Evolutionary conservation across 2,329 filamentous ascomycete species (phyloP), one percentile per base, ranked within the genome.

Genomic region (Fusarium oligoseptatum): DNA sequence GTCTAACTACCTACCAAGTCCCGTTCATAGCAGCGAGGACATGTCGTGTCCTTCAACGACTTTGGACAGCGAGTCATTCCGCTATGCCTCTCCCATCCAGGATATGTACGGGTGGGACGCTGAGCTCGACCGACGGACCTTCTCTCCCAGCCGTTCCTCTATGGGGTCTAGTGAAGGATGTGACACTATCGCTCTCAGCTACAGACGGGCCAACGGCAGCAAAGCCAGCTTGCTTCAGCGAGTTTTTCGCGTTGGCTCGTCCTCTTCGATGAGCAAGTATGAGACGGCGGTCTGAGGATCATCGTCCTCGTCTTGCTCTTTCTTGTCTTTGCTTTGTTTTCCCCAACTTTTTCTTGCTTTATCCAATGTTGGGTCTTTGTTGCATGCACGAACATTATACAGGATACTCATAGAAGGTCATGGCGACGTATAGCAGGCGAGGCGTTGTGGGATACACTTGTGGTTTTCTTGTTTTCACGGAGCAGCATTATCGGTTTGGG

Each of bases 81-180:
- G 70, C 50, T 74, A 69, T 43, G 66, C 76, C 4, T 71, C 75
- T 10, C 63, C 75, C 2, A 58, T 71, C 7, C 64, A 61, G 22
- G 87, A 90, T 65, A 74, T 84, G 6, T 90, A 90, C 66, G 88
- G 88, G 14, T 90, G 88, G 88, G 87, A 90, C 68, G 87, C 87
- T 11, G 87, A 87, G 72, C 78, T 79, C 50, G 67, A 78, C 17
- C 77, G 76, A 50, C 68, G 72, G 12, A 57, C 69, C 22, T 60
- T 60, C 8, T 43, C 66, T 7, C 60, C 66, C 37, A 65, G 69
- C 15, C 62, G 68, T 20, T 52, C 67, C 6, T 75, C 69, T 3
- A 56, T 71, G 58, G 68, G 63, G 20, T 60, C 67, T 5, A 34
- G 56, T 11, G 64, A 74, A n/a, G 68, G 67, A n/a, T 66, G 65